A percentile compares a stretch with the other conserved stretches of the same genome.
Conservation (phyloP, 352 stramenopile genomes). For the Pythium sukuiense region DNA sequence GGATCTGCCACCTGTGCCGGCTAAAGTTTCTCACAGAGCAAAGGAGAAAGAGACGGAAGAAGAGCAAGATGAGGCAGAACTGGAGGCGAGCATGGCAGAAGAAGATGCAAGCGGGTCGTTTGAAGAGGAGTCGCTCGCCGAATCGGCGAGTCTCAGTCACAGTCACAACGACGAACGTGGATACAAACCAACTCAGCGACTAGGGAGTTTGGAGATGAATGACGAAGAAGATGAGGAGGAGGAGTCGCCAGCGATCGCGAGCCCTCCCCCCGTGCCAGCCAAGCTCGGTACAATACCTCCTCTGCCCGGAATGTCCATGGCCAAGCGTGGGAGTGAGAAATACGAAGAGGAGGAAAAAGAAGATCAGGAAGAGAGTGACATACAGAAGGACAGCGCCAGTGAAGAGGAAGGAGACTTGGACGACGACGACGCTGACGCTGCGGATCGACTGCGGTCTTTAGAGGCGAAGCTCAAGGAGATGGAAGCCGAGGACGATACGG, state of each 20-base stretch:
- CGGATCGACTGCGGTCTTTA: slow-evolving; percentile 49
- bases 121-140: slow-evolving; percentile 52
- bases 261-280: slow-evolving; percentile 22
- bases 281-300: slow-evolving; percentile 16
- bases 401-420: slow-evolving; percentile 60
- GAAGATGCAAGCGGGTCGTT: slow-evolving; percentile 60
- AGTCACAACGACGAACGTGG: slow-evolving; percentile 1
- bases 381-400: slow-evolving; percentile 15
- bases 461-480: slow-evolving; percentile 83
- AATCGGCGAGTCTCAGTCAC: slow-evolving; percentile 26
- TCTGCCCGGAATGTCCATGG: slow-evolving; percentile 7
- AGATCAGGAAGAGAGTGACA: slow-evolving; percentile 1
- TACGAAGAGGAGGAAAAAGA: slow-evolving; percentile 22
- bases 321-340: neutral
- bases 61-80: slow-evolving; percentile 33
- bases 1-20: neutral
- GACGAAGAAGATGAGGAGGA: slow-evolving; percentile 32
- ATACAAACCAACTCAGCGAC: neutral
- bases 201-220: slow-evolving; percentile 24
- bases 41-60: slow-evolving; percentile 10
- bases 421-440: slow-evolving; percentile 50
- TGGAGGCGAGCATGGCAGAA: slow-evolving; percentile 55
- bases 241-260: slow-evolving; percentile 13
- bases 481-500: slow-evolving; percentile 81
- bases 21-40: neutral